Base-by-base conservation (phyloP, 2,329 filamentous ascomycete species). In the Talaromyces amestolkiae region DNA sequence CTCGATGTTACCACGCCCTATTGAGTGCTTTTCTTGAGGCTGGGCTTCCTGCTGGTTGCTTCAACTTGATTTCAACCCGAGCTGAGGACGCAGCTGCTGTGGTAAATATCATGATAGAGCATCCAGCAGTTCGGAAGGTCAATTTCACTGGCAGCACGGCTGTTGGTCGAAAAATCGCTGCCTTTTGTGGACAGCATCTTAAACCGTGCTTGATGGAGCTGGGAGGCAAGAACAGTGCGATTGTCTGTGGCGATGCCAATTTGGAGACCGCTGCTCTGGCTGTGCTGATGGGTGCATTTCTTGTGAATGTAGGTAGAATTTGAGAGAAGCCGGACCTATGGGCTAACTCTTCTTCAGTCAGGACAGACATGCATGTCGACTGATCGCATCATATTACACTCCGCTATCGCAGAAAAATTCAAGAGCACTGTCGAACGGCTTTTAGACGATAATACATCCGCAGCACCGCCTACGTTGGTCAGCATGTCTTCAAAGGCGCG, bases 281-380 rank as follows among this genome's bases (percentile, higher is more conserved):
- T 22, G 43, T 45, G n/a, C 4, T 45, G 43, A 45, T 45, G 43
- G 43, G 43, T 22, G 43, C 43, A 13, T 2, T 45, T 45, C 43
- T 45, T 45, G 19, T 45, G 11, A 45, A 45, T 22, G 43, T 45
- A 31, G 7, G 47, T n/a, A 53, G 24, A 17, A 31, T n/a, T 31
- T 27, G 47, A 27, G 47, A n/a, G 7, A 31, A 10, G 91, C 27
- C 83, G 85, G 27, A 94, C 91, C 0, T 91, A 95, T 77, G 9
- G 7, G 33, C n/a, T 35, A 43, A 43, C 37, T 43, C 87, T 74
- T 80, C 78, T 49, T 5, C 88, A 90, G 73, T 81, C 84, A 71
- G 88, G 88, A n/a, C 88, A 90, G 73, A 83, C 89, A 24, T 90
- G 88, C 78, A 86, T 85, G 15, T 86, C 87, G 5, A 89, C 86